Conservation (phyloP, 2,329 filamentous ascomycete genomes). For the Ophiostoma montium region DNA sequence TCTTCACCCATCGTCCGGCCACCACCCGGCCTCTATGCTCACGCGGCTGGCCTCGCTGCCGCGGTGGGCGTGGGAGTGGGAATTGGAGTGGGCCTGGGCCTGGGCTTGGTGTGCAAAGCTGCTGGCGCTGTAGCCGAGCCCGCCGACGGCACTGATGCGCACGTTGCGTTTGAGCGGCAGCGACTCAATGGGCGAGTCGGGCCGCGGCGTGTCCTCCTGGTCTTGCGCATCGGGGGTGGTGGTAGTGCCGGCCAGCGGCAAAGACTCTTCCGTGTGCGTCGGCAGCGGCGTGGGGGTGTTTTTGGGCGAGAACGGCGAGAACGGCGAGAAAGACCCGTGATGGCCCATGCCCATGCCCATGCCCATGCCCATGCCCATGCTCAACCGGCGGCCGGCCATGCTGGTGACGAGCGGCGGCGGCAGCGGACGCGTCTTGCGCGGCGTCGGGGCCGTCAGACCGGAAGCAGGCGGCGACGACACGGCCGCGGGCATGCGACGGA, state of each 20-base stretch:
- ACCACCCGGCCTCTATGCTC: slow-evolving; percentile 17
- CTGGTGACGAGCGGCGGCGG: background rate
- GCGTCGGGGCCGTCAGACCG: background rate
- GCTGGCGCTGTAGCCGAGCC: background rate
- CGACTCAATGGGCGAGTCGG: slow-evolving; percentile 19
- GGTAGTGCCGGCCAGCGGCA: too few species aligned
- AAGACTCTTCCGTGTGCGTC: background rate
- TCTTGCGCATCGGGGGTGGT: background rate
- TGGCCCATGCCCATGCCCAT: background rate
- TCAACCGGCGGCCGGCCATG: background rate
- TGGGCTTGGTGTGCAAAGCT: background rate
- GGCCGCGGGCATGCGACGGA: too few species aligned
- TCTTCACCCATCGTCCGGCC: slow-evolving; percentile 17
- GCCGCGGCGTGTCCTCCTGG: slow-evolving; percentile 17
- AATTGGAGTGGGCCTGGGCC: too few species aligned
- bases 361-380: background rate
- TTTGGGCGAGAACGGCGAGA: background rate
- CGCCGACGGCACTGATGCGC: slow-evolving; percentile 24
- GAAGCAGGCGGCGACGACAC: background rate
- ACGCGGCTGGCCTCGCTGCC: slow-evolving; percentile 1
- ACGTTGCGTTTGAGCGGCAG: slow-evolving; percentile 20
- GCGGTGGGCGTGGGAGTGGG: too few species aligned
- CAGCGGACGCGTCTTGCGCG: background rate
- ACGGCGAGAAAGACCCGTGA: background rate
- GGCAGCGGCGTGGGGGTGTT: background rate